Conservation (phyloP, 2,329 filamentous ascomycete genomes). For the Exophiala mesophila region DNA sequence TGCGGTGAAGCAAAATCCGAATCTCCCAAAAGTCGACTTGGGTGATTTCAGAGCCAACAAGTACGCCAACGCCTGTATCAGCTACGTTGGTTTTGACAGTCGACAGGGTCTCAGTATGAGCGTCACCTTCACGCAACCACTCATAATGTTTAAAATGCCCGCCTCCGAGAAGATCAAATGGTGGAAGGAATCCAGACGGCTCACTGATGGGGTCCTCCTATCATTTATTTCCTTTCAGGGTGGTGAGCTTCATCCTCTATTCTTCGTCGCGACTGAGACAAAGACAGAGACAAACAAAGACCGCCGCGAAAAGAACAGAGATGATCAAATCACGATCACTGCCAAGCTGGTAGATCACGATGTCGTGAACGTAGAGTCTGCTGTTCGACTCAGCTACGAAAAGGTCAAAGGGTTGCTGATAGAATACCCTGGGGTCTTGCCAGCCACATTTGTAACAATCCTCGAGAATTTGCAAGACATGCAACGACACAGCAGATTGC, state of each 20-base stretch:
- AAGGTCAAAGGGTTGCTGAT: slow-evolving; percentile 4
- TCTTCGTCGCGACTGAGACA: slow-evolving; percentile 8
- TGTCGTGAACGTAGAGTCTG: slow-evolving; percentile 3
- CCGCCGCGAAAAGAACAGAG: slow-evolving; percentile 5
- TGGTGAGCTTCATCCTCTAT: slow-evolving; percentile 5
- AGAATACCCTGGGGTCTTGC: slow-evolving; percentile 14
- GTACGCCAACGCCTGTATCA: slow-evolving; percentile 7
- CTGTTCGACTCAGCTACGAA: slow-evolving; percentile 2
- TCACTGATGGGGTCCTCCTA: slow-evolving; percentile 9
- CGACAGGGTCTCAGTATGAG: slow-evolving; percentile 8
- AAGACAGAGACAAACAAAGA: slow-evolving; percentile 7
- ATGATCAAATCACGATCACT: slow-evolving; percentile 7
- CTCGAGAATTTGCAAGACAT: slow-evolving; percentile 14
- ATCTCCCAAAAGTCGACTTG: slow-evolving; percentile 35
- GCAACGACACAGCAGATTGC: slow-evolving; percentile 24
- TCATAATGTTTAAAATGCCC: slow-evolving; percentile 1
- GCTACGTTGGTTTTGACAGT: slow-evolving; percentile 9
- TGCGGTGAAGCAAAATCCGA: slow-evolving; percentile 3
- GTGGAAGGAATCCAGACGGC: slow-evolving; percentile 17
- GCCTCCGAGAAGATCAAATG: slow-evolving; percentile 6
- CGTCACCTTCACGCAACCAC: slow-evolving; percentile 11
- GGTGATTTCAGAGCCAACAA: slow-evolving; percentile 8
- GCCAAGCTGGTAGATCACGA: slow-evolving; percentile 7
- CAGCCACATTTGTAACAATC: slow-evolving; percentile 11
- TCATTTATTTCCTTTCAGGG: slow-evolving; percentile 9